These are phyloP conservation scores for Fusarium dimerum DNA, from an alignment of 2,329 filamentous ascomycete species.

Conservation along the genomic window DNA sequence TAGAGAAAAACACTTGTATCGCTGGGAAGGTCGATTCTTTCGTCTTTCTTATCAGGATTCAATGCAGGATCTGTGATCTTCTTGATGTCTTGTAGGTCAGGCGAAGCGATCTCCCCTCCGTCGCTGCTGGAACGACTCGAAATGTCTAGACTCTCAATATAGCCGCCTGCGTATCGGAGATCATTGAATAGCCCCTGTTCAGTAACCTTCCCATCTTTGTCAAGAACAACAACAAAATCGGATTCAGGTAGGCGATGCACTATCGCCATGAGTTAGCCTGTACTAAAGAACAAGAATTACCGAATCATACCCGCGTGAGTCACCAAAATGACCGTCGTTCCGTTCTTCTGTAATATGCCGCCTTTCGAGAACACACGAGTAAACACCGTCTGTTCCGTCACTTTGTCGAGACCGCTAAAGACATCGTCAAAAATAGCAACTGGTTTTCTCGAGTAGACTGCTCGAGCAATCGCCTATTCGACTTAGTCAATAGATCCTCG, in stretches of 20 bases:
- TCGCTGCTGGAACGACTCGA: slow-evolving; percentile 21
- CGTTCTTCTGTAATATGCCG: slow-evolving; percentile 37
- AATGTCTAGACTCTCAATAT: slow-evolving; percentile 39
- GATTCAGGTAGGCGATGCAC: slow-evolving; percentile 39
- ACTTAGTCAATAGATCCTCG: background rate
- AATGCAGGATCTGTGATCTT: background rate
- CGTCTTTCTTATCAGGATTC: background rate
- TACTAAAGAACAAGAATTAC: too few species aligned
- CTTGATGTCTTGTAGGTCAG: background rate
- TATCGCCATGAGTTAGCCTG: background rate
- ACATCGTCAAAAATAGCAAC: slow-evolving; percentile 42
- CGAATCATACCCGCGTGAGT: slow-evolving; percentile 34
- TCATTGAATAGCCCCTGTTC: slow-evolving; percentile 43
- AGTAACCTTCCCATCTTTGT: slow-evolving; percentile 38
- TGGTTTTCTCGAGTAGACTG: slow-evolving; percentile 34
- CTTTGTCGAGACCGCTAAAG: slow-evolving; percentile 42
- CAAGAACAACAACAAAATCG: slow-evolving; percentile 47
- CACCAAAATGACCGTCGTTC: slow-evolving; percentile 33
- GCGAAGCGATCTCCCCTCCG: background rate
- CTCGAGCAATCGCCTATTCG: slow-evolving; percentile 33
- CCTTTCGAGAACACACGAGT: slow-evolving; percentile 37
- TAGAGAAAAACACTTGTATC: slow-evolving; percentile 32
- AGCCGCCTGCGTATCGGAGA: slow-evolving; percentile 37
- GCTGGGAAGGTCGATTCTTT: slow-evolving; percentile 8
- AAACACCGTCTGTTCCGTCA: slow-evolving; percentile 44